A percentile compares a stretch with the other conserved stretches of the same genome.
phyloP scores from a whole-genome alignment of 441 rosid genomes.

The Iberis amara region DNA sequence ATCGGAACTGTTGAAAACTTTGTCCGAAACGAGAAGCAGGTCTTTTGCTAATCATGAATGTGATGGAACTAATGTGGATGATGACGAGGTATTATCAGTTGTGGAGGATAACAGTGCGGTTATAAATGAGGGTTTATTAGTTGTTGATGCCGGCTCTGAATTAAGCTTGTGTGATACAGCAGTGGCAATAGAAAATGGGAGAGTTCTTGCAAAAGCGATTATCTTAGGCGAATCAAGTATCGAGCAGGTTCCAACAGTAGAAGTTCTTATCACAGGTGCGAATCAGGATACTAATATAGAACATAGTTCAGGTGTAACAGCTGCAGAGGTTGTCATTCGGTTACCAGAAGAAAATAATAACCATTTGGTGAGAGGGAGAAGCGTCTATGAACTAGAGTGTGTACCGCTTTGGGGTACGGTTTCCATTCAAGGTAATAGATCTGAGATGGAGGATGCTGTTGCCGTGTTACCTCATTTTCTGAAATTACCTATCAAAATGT shows the following conservation, averaged over 20 bases:
- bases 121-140: slow-evolving; percentile 43
- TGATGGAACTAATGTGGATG: slow-evolving; percentile 37
- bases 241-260: slow-evolving; percentile 50
- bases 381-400: slow-evolving; percentile 75
- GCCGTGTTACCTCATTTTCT: slow-evolving; percentile 55
- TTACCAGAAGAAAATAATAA: slow-evolving; percentile 43
- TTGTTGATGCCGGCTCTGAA: slow-evolving; percentile 39
- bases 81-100: slow-evolving; percentile 51
- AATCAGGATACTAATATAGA: slow-evolving; percentile 33
- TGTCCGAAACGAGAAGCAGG: slow-evolving; percentile 25
- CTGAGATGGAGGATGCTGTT: slow-evolving; percentile 91
- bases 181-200: slow-evolving; percentile 40
- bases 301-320: slow-evolving; percentile 38
- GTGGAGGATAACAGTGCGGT: slow-evolving; percentile 42
- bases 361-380: slow-evolving; percentile 36
- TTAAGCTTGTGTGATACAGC: slow-evolving; percentile 41
- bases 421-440: slow-evolving; percentile 75
- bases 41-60: slow-evolving; percentile 12
- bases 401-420: slow-evolving; percentile 80
- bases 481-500: slow-evolving; percentile 68
- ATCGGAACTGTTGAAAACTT: slow-evolving; percentile 26
- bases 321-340: slow-evolving; percentile 54
- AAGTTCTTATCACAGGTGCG: slow-evolving; percentile 43
- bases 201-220: slow-evolving; percentile 53
- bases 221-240: slow-evolving; percentile 48